Conservation (phyloP, 192 early-diverging fungal genomes). For the Backusella macrospora region DNA sequence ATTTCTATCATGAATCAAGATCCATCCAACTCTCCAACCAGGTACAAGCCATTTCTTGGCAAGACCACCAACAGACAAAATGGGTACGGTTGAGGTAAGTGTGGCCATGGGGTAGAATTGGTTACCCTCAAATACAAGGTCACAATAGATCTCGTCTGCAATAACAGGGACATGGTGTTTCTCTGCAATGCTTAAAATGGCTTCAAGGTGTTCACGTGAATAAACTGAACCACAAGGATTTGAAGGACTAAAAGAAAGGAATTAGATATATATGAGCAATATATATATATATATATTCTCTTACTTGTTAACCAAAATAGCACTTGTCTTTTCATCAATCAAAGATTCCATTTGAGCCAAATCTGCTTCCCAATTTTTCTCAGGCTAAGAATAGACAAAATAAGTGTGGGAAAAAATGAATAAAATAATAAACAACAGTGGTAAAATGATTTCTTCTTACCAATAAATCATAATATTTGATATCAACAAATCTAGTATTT, state of each 20-base stretch:
- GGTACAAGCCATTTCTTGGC: conserved; percentile 91
- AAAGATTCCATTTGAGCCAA: conserved; percentile 76
- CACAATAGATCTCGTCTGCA: conserved; percentile 91
- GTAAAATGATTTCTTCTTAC: conserved; percentile 40
- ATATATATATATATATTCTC: background rate
- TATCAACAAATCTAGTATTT: conserved; percentile 74
- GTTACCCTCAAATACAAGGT: conserved; percentile 73
- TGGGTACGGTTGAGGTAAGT: conserved; percentile 80
- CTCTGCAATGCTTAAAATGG: conserved; percentile 73
- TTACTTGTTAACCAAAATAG: conserved; percentile 83
- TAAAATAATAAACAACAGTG: background rate
- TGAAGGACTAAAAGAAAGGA: conserved; percentile 57
- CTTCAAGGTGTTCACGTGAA: conserved; percentile 68
- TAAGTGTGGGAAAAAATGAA: conserved; percentile 15
- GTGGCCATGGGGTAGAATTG: conserved; percentile 70
- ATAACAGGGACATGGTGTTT: conserved; percentile 81
- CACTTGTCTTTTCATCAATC: conserved; percentile 80
- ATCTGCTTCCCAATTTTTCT: conserved; percentile 84
- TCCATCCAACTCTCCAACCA: conserved; percentile 94
- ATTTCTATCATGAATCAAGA: conserved; percentile 77
- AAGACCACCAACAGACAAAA: conserved; percentile 81
- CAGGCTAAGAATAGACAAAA: conserved; percentile 56
- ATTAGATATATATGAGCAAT: background rate
- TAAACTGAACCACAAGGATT: conserved; percentile 94
- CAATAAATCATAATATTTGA: conserved; percentile 79